phyloP scores from a whole-genome alignment of 192 early-diverging fungal genomes.

The Podila epigama region DNA sequence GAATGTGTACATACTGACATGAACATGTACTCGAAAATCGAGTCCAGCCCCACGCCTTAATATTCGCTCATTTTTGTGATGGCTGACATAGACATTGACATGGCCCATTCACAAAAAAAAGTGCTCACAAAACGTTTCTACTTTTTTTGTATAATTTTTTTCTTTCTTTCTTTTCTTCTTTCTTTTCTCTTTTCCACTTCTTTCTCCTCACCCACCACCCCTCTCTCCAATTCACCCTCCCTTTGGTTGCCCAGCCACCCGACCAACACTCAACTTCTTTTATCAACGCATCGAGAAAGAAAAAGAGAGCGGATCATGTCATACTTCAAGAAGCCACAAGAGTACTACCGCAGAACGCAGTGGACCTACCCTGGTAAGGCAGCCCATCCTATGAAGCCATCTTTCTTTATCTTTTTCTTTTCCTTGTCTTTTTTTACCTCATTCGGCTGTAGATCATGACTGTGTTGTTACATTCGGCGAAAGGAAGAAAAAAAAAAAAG shows the following conservation, averaged over 20 bases:
- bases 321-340: slow-evolving; percentile 12
- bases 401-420: background rate
- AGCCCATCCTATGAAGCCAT: no score
- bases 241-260: background rate
- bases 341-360: slow-evolving; percentile 25
- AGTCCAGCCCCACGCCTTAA: background rate
- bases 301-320: background rate
- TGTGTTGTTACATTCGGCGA: no score
- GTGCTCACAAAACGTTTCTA: background rate
- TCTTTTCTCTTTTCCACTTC: background rate
- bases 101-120: background rate
- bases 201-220: background rate
- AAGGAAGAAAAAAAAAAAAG: no score
- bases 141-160: background rate
- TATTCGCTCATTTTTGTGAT: background rate
- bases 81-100: background rate
- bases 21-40: background rate
- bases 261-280: background rate
- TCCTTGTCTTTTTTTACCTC: background rate
- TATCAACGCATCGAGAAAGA: background rate
- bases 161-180: background rate
- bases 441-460: no score
- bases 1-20: background rate
- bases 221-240: background rate
- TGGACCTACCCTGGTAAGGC: slow-evolving; percentile 51